phyloP scores from a whole-genome alignment of 2,329 filamentous ascomycete genomes.

The Thielaviopsis ethacetica region DNA sequence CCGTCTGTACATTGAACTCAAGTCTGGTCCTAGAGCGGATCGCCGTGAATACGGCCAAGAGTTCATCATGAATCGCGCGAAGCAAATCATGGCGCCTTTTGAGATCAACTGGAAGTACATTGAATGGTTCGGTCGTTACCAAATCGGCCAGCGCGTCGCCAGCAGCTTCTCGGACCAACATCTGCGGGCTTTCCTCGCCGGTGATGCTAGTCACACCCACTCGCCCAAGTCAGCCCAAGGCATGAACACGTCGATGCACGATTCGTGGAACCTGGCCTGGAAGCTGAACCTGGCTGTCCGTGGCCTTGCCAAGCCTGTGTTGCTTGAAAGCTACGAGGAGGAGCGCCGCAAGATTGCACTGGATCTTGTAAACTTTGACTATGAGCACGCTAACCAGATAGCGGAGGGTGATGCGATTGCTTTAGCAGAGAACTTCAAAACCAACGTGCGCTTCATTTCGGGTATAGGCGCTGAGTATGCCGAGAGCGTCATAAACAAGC shows the following conservation, averaged over 20 bases:
- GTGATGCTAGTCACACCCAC: slow-evolving; percentile 57
- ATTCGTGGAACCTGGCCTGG: slow-evolving; percentile 44
- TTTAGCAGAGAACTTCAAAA: slow-evolving; percentile 51
- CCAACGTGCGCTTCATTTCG: slow-evolving; percentile 58
- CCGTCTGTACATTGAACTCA: slow-evolving; percentile 41
- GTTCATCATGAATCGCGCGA: slow-evolving; percentile 53
- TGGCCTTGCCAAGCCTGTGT: slow-evolving; percentile 34
- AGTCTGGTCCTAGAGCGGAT: slow-evolving; percentile 27
- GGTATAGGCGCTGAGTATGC: slow-evolving; percentile 50
- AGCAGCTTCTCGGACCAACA: slow-evolving; percentile 49
- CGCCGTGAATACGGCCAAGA: slow-evolving; percentile 35
- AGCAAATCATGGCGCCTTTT: slow-evolving; percentile 43
- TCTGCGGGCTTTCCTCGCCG: slow-evolving; percentile 48
- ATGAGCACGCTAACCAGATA: slow-evolving; percentile 40
- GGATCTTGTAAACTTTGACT: slow-evolving; percentile 43
- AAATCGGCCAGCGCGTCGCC: slow-evolving; percentile 55
- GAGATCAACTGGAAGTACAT: slow-evolving; percentile 40
- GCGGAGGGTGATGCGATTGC: slow-evolving; percentile 45
- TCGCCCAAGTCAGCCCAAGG: slow-evolving; percentile 56
- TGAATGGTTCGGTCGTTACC: slow-evolving; percentile 58
- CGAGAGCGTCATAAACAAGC: slow-evolving; percentile 33
- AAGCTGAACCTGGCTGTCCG: slow-evolving; percentile 36
- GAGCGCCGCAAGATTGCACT: slow-evolving; percentile 46
- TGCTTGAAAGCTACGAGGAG: slow-evolving; percentile 44
- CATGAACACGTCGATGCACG: slow-evolving; percentile 46